A percentile compares a stretch with the other conserved stretches of the same genome.
These are phyloP conservation scores for Exidia glandulosa DNA, from an alignment of 768 basidiomycete genomes.

Conservation along the genomic window DNA sequence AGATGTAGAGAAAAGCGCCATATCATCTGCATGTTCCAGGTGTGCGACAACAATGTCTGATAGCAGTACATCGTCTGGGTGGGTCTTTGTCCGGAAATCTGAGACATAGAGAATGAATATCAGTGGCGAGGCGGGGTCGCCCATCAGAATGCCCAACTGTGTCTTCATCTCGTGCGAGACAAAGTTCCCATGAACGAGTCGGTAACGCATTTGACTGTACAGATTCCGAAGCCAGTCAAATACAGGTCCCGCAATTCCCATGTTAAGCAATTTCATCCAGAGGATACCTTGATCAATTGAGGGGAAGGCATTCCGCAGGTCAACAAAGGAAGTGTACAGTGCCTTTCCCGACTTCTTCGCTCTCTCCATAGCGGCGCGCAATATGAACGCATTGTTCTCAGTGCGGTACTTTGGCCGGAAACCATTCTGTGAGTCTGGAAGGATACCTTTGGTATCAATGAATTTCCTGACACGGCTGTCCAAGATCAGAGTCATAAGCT, in stretches of 20 bases:
- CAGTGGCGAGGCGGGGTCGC: constrained; percentile 11
- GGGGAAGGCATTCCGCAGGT: constrained; percentile 13
- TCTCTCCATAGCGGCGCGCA: constrained; percentile 13
- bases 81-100: constrained; percentile 1
- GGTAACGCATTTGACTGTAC: constrained; percentile 13
- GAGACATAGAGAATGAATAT: constrained; percentile 8
- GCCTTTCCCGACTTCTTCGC: constrained; percentile 10
- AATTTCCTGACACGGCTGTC: constrained; percentile 10
- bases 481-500: constrained; percentile 15
- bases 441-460: constrained; percentile 1
- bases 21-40: no score
- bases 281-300: constrained; percentile 3
- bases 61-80: constrained; percentile 7
- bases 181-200: constrained; percentile 6
- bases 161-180: constrained; percentile 4
- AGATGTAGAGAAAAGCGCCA: no score
- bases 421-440: background rate
- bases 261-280: constrained; percentile 6
- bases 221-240: constrained; percentile 21
- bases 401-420: background rate
- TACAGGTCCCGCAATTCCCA: constrained; percentile 12
- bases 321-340: constrained; percentile 13
- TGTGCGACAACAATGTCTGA: no score
- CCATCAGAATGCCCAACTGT: constrained; percentile 9
- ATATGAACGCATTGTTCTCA: constrained; percentile 9